Percentiles rank a stretch among this genome's conserved stretches.
Evolutionary conservation across 1,139 yeast genomes (phyloP).

Genomic region (Pneumocystis sp.): DNA sequence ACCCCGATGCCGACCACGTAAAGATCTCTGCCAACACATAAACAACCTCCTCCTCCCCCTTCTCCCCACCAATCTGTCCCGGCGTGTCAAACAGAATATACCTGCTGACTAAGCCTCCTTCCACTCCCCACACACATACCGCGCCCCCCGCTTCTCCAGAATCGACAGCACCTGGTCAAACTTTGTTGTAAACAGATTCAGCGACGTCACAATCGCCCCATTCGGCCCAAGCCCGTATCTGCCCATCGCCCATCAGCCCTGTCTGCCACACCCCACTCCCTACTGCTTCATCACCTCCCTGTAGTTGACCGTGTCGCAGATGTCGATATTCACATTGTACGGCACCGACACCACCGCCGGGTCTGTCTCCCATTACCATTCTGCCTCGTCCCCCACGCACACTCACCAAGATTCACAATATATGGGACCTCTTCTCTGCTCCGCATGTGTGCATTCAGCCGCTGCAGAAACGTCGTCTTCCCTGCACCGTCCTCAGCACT

Average conservation of each 20-base stretch:
- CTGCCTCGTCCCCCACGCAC: no score
- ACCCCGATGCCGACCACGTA: constrained; percentile 83
- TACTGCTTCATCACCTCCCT: constrained; percentile 82
- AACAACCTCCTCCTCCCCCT: no score
- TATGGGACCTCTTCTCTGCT: constrained; percentile 53
- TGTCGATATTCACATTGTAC: constrained; percentile 86
- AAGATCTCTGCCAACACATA: constrained; percentile 7
- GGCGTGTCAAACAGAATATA: constrained; percentile 92
- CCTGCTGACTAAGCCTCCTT: neutral
- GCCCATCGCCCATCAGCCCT: no score
- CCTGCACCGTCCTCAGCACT: constrained; percentile 31
- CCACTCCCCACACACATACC: neutral
- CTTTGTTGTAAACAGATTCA: constrained; percentile 83
- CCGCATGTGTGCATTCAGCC: constrained; percentile 79
- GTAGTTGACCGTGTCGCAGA: constrained; percentile 89
- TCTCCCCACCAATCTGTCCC: constrained; percentile 76
- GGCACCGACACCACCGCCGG: constrained; percentile 93
- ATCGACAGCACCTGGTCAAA: constrained; percentile 85
- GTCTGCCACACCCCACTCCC: no score
- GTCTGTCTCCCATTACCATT: no score
- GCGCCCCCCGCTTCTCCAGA: constrained; percentile 56
- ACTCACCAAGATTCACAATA: constrained; percentile 51
- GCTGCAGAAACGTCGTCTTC: constrained; percentile 94
- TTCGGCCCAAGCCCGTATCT: constrained; percentile 87
- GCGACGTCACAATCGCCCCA: constrained; percentile 93